A percentile compares a stretch with the other conserved stretches of the same genome.
These are phyloP conservation scores for Neocucurbitaria cava DNA, from an alignment of 2,329 filamentous ascomycete genomes.

Conservation along the genomic window DNA sequence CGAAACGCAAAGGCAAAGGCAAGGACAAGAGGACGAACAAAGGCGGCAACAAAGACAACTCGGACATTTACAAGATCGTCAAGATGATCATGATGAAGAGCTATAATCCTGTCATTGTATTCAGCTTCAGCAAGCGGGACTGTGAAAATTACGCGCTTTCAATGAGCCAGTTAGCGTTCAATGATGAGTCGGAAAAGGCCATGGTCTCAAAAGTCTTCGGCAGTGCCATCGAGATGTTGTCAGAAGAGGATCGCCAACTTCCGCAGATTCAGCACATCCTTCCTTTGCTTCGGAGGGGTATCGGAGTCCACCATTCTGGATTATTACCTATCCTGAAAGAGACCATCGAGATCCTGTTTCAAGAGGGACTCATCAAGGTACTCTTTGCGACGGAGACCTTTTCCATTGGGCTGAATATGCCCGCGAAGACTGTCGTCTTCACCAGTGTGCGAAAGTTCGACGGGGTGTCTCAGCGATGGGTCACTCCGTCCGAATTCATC, in stretches of 20 bases:
- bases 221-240: conserved; percentile 90
- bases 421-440: conserved; percentile 98
- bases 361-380: conserved; percentile 97
- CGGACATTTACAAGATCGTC: conserved; percentile 96
- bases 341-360: conserved; percentile 98
- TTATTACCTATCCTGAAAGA: conserved; percentile 96
- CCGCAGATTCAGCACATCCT: conserved; percentile 92
- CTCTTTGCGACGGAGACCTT: conserved; percentile 98
- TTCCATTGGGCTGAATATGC: conserved; percentile 98
- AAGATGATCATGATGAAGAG: conserved; percentile 98
- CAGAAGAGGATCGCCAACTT: conserved; percentile 86
- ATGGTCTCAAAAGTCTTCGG: conserved; percentile 95
- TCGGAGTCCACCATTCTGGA: conserved; percentile 96
- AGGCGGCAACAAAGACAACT: conserved; percentile 69
- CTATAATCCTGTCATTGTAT: conserved; percentile 97
- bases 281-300: conserved; percentile 86
- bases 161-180: conserved; percentile 88
- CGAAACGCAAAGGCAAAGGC: conserved; percentile 83
- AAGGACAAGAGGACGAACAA: conserved; percentile 94
- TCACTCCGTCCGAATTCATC: conserved; percentile 95
- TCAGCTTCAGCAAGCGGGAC: conserved; percentile 98
- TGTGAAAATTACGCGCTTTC: conserved; percentile 90
- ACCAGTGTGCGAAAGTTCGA: conserved; percentile 96
- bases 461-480: conserved; percentile 77
- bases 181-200: conserved; percentile 92